Evolutionary conservation across 129 eudicot species (phyloP).

Genomic region (Tagetes patula): DNA sequence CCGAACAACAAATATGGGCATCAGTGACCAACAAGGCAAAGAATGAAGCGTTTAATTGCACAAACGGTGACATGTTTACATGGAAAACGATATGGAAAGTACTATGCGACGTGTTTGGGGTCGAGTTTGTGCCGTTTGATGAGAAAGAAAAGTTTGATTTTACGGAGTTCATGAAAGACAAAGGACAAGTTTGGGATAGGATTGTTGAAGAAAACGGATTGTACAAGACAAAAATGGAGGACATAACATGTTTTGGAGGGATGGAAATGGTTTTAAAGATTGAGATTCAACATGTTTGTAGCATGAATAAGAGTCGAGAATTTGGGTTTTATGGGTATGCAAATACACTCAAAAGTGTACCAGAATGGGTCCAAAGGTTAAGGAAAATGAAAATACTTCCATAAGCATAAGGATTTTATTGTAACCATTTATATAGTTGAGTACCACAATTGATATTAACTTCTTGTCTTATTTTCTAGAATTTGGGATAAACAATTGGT

Average conservation of each 20-base stretch:
- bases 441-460: no score
- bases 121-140: constrained; percentile 25
- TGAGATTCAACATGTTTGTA: constrained; percentile 30
- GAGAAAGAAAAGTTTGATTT: constrained; percentile 14
- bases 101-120: constrained; percentile 21
- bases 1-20: constrained; percentile 40
- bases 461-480: no score
- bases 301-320: constrained; percentile 25
- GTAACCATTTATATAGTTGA: no score
- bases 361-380: not conserved
- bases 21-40: constrained; percentile 27
- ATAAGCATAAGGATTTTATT: not conserved
- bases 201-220: constrained; percentile 7
- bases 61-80: constrained; percentile 38
- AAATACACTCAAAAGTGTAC: constrained; percentile 25
- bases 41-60: constrained; percentile 41
- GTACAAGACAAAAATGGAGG: not conserved
- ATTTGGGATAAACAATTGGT: no score
- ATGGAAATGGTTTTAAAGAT: not conserved
- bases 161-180: constrained; percentile 23
- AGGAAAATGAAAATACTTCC: constrained; percentile 4
- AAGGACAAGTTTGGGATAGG: constrained; percentile 19
- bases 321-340: constrained; percentile 17
- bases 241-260: constrained; percentile 16
- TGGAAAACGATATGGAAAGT: constrained; percentile 38